Percentiles rank a stretch among this genome's conserved stretches.
These are phyloP conservation scores for Mortierella sp. DNA, from an alignment of 371 early-diverging fungal genomes.

Conservation along the genomic window DNA sequence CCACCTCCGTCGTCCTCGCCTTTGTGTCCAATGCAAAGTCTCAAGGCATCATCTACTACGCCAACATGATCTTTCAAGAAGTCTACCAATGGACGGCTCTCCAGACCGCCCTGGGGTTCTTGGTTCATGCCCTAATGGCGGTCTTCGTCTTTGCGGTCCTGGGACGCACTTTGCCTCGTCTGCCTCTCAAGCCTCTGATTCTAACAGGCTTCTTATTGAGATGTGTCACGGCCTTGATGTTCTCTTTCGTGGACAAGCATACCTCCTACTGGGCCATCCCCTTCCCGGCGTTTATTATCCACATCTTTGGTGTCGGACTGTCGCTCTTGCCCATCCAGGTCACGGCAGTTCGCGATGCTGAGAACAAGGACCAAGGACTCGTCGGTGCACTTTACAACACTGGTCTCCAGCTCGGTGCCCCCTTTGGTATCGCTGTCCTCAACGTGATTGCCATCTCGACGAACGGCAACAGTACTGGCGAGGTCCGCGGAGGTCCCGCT, in stretches of 20 bases:
- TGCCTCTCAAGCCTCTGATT: constrained; percentile 31
- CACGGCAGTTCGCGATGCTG: constrained; percentile 41
- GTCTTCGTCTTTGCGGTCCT: constrained; percentile 26
- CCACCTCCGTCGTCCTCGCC: constrained; percentile 28
- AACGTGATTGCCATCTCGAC: constrained; percentile 39
- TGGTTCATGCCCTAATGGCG: constrained; percentile 43
- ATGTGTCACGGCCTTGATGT: constrained; percentile 23
- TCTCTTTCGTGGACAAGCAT: constrained; percentile 56
- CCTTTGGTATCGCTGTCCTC: constrained; percentile 41
- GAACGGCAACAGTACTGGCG: constrained; percentile 19
- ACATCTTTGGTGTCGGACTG: constrained; percentile 31
- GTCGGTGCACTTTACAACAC: constrained; percentile 49
- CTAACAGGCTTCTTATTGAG: constrained; percentile 28
- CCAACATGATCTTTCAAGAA: constrained; percentile 40
- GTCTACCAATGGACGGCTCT: constrained; percentile 42
- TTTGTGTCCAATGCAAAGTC: constrained; percentile 34
- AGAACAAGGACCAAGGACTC: constrained; percentile 40
- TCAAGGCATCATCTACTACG: constrained; percentile 35
- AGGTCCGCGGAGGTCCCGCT: constrained; percentile 10
- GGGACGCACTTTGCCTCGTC: constrained; percentile 31
- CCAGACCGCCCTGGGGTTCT: constrained; percentile 42
- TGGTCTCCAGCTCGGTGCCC: constrained; percentile 40
- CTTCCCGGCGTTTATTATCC: constrained; percentile 42
- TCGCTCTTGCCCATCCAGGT: constrained; percentile 38
- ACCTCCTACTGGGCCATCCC: constrained; percentile 38